A percentile compares a stretch with the other conserved stretches of the same genome.
These are phyloP conservation scores for Dimocarpus longan DNA, from an alignment of 345 rosid genomes.

Conservation along the genomic window DNA sequence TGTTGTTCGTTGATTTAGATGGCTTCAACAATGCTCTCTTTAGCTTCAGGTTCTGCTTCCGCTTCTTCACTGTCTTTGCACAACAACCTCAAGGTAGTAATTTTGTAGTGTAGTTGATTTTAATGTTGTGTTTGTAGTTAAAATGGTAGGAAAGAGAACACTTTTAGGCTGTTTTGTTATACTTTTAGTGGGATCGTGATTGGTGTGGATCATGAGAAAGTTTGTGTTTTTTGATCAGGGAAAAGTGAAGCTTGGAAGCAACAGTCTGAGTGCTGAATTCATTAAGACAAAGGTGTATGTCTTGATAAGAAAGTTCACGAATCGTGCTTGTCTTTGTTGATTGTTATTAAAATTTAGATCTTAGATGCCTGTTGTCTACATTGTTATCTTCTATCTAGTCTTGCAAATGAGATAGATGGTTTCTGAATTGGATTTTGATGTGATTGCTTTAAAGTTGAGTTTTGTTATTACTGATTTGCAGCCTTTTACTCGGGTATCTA, in stretches of 20 bases:
- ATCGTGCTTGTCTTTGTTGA: neutral
- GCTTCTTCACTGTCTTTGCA: constrained; percentile 54
- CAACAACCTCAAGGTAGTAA: constrained; percentile 58
- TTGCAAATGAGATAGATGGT: neutral
- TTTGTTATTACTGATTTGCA: constrained; percentile 38
- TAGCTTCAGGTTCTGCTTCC: constrained; percentile 49
- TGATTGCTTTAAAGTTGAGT: neutral
- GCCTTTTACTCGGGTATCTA: constrained; percentile 63
- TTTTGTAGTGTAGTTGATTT: neutral
- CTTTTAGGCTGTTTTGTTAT: neutral
- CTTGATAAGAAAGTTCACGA: neutral
- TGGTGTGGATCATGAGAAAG: neutral
- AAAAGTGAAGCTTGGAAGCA: constrained; percentile 59
- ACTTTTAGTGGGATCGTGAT: neutral
- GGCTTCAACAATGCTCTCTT: constrained; percentile 73
- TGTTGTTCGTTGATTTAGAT: constrained; percentile 31
- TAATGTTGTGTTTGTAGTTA: neutral
- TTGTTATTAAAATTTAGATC: neutral
- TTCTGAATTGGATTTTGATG: neutral
- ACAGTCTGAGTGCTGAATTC: constrained; percentile 26
- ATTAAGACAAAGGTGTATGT: constrained; percentile 54
- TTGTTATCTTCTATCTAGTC: neutral
- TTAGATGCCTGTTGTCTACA: neutral
- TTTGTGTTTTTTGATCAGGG: constrained; percentile 38
- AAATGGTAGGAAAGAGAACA: neutral